These are phyloP conservation scores for Termitomyces sp. DNA, from an alignment of 768 basidiomycete species.

Conservation along the genomic window DNA sequence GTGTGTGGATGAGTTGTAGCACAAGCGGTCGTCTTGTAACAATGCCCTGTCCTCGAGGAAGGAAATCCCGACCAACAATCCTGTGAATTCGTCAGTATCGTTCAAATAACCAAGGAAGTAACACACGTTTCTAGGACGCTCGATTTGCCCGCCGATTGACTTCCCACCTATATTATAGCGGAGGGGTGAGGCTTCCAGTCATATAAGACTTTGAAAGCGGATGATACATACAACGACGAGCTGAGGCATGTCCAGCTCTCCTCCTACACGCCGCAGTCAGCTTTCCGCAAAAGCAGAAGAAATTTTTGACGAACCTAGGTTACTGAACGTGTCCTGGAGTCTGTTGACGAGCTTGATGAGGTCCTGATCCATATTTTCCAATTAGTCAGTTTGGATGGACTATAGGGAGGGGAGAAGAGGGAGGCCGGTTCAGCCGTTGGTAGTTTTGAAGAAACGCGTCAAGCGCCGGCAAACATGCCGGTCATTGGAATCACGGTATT, in stretches of 20 bases:
- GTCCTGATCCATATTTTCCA: conserved; percentile 77
- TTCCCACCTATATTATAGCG: conserved; percentile 67
- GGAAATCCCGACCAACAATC: conserved; percentile 92
- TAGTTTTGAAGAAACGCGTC: conserved; percentile 17
- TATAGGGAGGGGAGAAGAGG: conserved; percentile 9
- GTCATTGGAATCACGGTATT: conserved; percentile 10
- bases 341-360: conserved; percentile 94
- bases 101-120: conserved; percentile 20
- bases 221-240: conserved; percentile 70
- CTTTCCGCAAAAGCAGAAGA: conserved; percentile 5
- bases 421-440: conserved; percentile 8
- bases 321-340: conserved; percentile 90
- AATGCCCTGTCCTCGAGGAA: conserved; percentile 88
- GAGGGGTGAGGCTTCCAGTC: neutral
- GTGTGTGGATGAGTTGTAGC: conserved; percentile 93
- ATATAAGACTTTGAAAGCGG: neutral
- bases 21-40: conserved; percentile 95
- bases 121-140: conserved; percentile 92
- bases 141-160: conserved; percentile 95
- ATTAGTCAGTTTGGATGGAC: conserved; percentile 4
- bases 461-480: conserved; percentile 13
- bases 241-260: conserved; percentile 92
- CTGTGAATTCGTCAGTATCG: conserved; percentile 32
- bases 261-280: conserved; percentile 45
- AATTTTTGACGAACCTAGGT: conserved; percentile 60